These are phyloP conservation scores for Aphanomyces invadans DNA, from an alignment of 352 stramenopile genomes.

Conservation along the genomic window DNA sequence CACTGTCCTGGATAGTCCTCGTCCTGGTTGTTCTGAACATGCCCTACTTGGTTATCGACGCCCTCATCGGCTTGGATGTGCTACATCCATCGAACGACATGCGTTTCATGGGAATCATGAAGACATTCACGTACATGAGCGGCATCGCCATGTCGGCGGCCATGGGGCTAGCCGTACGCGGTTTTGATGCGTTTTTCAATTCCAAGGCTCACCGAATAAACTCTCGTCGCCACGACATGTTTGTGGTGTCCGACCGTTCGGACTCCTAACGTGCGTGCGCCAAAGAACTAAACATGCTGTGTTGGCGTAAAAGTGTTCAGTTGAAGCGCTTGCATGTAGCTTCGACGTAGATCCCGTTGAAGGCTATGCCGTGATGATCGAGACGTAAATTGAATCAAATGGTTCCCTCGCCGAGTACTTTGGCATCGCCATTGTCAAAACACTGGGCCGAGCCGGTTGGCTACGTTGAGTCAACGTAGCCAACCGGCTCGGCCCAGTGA, in stretches of 20 bases:
- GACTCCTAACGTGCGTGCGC: too few species aligned
- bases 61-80: not conserved
- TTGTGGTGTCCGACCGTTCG: constrained; percentile 6
- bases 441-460: too few species aligned
- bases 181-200: constrained; percentile 21
- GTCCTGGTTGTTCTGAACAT: constrained; percentile 17
- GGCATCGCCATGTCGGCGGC: constrained; percentile 6
- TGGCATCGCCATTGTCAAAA: too few species aligned
- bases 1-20: not conserved
- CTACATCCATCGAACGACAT: not conserved
- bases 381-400: too few species aligned
- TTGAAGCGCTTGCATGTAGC: too few species aligned
- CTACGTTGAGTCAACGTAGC: too few species aligned
- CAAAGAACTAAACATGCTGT: too few species aligned
- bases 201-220: not conserved
- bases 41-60: constrained; percentile 19
- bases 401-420: too few species aligned
- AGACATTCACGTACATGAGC: constrained; percentile 15
- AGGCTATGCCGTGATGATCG: too few species aligned
- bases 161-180: constrained; percentile 9
- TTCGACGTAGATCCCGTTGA: too few species aligned
- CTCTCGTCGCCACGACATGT: not conserved
- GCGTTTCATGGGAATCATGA: not conserved
- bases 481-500: too few species aligned
- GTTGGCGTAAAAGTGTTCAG: too few species aligned